Percentiles rank a stretch among this genome's conserved stretches.
phyloP scores from a whole-genome alignment of 2,329 filamentous ascomycete species.

The Cladobotryum protrusum region DNA sequence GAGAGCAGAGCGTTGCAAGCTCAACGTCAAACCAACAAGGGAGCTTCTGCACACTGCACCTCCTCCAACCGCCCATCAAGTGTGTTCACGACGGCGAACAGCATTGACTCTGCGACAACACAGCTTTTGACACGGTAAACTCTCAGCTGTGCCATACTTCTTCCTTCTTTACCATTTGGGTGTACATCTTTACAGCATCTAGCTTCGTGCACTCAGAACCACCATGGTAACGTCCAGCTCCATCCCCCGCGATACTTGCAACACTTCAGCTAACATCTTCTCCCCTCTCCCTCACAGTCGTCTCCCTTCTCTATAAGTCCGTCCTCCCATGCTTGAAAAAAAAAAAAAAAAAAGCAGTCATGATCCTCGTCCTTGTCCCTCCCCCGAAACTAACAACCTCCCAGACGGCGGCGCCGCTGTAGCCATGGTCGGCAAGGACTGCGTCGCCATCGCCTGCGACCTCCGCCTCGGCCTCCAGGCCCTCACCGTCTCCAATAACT shows the following conservation, averaged over 20 bases:
- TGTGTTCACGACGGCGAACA: no score
- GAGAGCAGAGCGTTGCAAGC: no score
- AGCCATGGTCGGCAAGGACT: slow-evolving; percentile 99
- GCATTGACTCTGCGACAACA: no score
- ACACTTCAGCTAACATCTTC: slow-evolving; percentile 22
- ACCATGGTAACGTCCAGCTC: slow-evolving; percentile 24
- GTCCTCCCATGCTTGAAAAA: slow-evolving; percentile 20
- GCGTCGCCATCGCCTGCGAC: slow-evolving; percentile 98
- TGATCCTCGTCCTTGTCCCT: slow-evolving; percentile 7
- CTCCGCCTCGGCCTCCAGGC: slow-evolving; percentile 94
- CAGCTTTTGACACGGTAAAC: no score
- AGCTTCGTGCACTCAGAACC: slow-evolving; percentile 10
- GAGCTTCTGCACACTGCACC: no score
- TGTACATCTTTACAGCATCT: neutral
- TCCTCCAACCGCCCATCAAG: no score
- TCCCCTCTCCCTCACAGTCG: slow-evolving; percentile 48
- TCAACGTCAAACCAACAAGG: no score
- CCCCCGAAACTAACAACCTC: slow-evolving; percentile 12
- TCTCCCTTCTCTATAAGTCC: slow-evolving; percentile 95
- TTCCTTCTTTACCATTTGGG: neutral
- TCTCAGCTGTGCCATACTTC: no score
- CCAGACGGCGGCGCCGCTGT: slow-evolving; percentile 83
- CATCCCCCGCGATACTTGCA: slow-evolving; percentile 4
- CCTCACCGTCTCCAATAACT: slow-evolving; percentile 98
- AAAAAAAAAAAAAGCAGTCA: slow-evolving; percentile 2